phyloP scores from a whole-genome alignment of 371 early-diverging fungal species.

The Chytridiales sp. region DNA sequence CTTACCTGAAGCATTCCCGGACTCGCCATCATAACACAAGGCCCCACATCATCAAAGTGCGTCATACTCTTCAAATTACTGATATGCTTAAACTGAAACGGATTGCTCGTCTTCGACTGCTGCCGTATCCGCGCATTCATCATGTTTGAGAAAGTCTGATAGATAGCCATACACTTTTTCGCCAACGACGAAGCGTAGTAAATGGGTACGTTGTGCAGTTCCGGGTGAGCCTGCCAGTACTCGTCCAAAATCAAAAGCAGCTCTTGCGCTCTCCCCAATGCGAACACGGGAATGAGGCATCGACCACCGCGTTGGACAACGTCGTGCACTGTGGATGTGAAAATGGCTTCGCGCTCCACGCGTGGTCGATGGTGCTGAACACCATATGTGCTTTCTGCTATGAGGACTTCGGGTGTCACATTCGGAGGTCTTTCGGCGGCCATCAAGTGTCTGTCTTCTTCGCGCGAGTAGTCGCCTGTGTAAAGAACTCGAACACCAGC shows the following conservation, averaged over 20 bases:
- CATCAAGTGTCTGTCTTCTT: constrained; percentile 99
- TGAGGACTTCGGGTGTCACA: constrained; percentile 87
- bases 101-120: constrained; percentile 91
- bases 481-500: constrained; percentile 96
- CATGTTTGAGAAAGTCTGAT: constrained; percentile 99
- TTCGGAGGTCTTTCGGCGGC: constrained; percentile 93
- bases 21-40: constrained; percentile 99
- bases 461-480: constrained; percentile 98
- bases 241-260: constrained; percentile 98
- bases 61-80: constrained; percentile 88
- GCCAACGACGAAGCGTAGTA: constrained; percentile 98
- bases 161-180: constrained; percentile 94
- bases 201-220: constrained; percentile 95
- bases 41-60: constrained; percentile 97
- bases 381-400: constrained; percentile 99
- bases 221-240: constrained; percentile 96
- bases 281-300: constrained; percentile 99
- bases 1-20: constrained; percentile 98
- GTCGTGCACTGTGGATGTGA: constrained; percentile 88
- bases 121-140: constrained; percentile 98
- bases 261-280: constrained; percentile 99
- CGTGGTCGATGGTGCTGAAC: constrained; percentile 98
- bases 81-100: constrained; percentile 98
- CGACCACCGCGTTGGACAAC: constrained; percentile 97
- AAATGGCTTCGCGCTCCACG: constrained; percentile 92